Evolutionary conservation across 2,329 filamentous ascomycete species (phyloP), one percentile per base, ranked within the genome.

Genomic region (Colletotrichum tofieldiae): DNA sequence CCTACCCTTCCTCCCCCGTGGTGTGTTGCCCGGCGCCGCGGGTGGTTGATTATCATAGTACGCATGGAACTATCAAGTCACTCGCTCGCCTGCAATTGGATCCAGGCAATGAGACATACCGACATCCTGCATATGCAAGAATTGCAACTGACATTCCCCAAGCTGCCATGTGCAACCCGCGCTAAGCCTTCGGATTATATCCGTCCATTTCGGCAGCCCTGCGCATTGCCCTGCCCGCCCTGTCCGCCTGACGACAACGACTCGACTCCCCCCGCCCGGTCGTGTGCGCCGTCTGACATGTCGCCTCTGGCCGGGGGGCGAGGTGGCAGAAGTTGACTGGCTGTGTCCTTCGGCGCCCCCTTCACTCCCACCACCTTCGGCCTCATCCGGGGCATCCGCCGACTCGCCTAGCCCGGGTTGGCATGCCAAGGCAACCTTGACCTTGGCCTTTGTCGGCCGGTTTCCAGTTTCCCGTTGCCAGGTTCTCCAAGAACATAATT

Each of bases 141-240:
- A 45, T 72, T 72, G 69, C 69, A 63, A 26, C 55, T 58, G 69
- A 67, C 52, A 64, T 72, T 68, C 69, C 69, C 65, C 69, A 72
- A 72, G n/a, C 58, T 64, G 69, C 58, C 69, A 60, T 64, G 37
- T 52, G 45, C 49, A 66, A 43, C 45, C 52, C 39, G 52, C 65
- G 69, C 69, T 68, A 72, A 69, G 16, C 51, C 49, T 20, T 72
- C 65, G 52, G 58, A 63, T 47, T 62, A 37, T 59, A 72, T 58
- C 65, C 68, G 56, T 56, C 32, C 35, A 18, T 8, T 16, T 8
- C 29, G 23, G 12, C 49, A 32, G 12, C n/a, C n/a, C 14, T 43
- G 41, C 18, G 9, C 41, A 12, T 11, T 11, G 35, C 35, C 41
- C 16, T 62, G 16, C 26, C 32, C 55, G 62, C 67, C 55, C 52